Conservation (phyloP, 495 filamentous ascomycete species). For the Copromyces sp. region DNA sequence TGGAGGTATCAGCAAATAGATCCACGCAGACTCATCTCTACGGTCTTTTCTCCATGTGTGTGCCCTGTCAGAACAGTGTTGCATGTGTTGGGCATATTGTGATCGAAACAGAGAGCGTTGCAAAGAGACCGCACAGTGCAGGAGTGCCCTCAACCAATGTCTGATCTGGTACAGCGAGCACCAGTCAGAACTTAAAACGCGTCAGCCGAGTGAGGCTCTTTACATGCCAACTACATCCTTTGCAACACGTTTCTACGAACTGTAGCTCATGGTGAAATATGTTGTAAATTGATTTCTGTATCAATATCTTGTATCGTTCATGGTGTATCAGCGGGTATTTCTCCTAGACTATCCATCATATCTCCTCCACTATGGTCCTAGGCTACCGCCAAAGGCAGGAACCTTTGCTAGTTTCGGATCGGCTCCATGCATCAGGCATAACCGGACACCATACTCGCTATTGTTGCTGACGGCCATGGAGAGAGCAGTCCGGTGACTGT, state of each 20-base stretch:
- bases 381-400: neutral
- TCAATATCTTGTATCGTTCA: neutral
- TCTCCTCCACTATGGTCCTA: neutral
- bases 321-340: neutral
- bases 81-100: neutral
- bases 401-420: neutral
- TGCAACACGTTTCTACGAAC: neutral
- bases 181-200: neutral
- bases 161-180: neutral
- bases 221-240: neutral
- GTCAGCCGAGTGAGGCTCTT: neutral
- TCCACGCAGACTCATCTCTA: neutral
- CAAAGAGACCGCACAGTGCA: neutral
- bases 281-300: neutral
- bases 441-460: slow-evolving; percentile 1
- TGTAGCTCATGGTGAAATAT: neutral
- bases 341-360: neutral
- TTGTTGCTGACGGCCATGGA: slow-evolving; percentile 2
- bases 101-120: neutral
- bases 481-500: neutral
- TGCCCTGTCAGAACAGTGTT: neutral
- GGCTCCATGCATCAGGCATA: neutral
- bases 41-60: neutral
- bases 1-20: neutral
- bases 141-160: neutral